These are phyloP conservation scores for Synchytrium microbalum DNA, from an alignment of 371 early-diverging fungal species.

Conservation along the genomic window DNA sequence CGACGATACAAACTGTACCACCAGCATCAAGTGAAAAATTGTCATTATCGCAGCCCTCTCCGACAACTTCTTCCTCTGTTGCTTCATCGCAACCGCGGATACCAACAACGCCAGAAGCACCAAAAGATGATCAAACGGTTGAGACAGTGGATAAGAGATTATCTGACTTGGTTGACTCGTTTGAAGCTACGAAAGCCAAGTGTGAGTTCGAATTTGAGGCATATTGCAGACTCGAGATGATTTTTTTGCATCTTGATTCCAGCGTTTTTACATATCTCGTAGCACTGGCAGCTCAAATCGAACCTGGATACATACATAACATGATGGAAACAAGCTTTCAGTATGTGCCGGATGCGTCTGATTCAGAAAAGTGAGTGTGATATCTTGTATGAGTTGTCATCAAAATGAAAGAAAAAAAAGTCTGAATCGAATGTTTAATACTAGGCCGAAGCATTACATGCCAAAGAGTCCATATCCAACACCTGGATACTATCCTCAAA, in stretches of 20 bases:
- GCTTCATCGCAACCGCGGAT: slow-evolving; percentile 14
- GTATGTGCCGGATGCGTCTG: slow-evolving; percentile 64
- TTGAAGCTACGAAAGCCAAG: slow-evolving; percentile 64
- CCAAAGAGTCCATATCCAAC: slow-evolving; percentile 70
- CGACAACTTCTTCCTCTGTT: slow-evolving; percentile 8
- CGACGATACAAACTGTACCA: slow-evolving; percentile 5
- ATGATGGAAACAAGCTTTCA: slow-evolving; percentile 73
- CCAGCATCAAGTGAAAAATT: slow-evolving; percentile 3
- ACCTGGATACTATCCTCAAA: slow-evolving; percentile 85
- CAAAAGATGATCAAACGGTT: slow-evolving; percentile 10
- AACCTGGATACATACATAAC: slow-evolving; percentile 21
- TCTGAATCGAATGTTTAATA: neutral
- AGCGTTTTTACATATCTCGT: neutral
- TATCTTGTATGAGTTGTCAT: neutral
- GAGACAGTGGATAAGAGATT: slow-evolving; percentile 46
- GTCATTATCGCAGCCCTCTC: neutral
- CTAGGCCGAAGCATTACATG: slow-evolving; percentile 45
- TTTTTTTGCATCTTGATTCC: neutral
- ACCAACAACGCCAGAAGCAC: slow-evolving; percentile 9
- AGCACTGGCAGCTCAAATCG: slow-evolving; percentile 26
- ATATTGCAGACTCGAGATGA: neutral
- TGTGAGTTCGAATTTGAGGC: slow-evolving; percentile 25
- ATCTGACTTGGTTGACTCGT: slow-evolving; percentile 69
- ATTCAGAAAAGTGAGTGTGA: slow-evolving; percentile 57
- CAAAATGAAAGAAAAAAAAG: neutral